Percentiles rank a stretch among this genome's conserved stretches.
Evolutionary conservation across 2,329 filamentous ascomycete genomes (phyloP).

Genomic region (Myotisia sp.): DNA sequence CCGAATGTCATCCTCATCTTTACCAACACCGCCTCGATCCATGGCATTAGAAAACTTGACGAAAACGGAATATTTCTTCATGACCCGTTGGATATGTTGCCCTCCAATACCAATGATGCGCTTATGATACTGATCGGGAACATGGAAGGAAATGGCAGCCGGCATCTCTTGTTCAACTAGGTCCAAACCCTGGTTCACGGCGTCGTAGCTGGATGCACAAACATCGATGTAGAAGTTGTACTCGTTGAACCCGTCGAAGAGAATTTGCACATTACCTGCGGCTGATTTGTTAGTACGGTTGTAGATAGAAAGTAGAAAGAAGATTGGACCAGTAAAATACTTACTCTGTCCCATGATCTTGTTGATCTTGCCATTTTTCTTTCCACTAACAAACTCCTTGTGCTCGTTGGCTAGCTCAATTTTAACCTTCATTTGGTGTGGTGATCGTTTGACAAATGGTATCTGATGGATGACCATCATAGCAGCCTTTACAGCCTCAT

Average conservation of each 20-base stretch:
- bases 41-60: conserved; percentile 99
- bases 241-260: conserved; percentile 98
- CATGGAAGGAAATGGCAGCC: conserved; percentile 96
- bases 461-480: conserved; percentile 86
- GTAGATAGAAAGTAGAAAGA: neutral
- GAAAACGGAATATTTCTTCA: conserved; percentile 99
- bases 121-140: conserved; percentile 98
- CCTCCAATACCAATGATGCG: conserved; percentile 97
- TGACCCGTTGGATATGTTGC: conserved; percentile 97
- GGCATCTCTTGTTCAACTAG: conserved; percentile 99
- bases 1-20: conserved; percentile 95
- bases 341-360: conserved; percentile 98
- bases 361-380: conserved; percentile 99
- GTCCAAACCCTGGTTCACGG: conserved; percentile 80
- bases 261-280: conserved; percentile 82
- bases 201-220: conserved; percentile 79
- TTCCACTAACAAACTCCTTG: conserved; percentile 97
- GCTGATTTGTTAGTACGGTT: conserved; percentile 8
- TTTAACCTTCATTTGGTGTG: conserved; percentile 91
- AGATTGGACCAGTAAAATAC: conserved; percentile 17
- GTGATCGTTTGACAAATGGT: conserved; percentile 70
- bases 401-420: conserved; percentile 98
- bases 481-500: conserved; percentile 92
- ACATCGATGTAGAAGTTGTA: conserved; percentile 99
- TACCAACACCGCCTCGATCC: conserved; percentile 85